Evolutionary conservation across 345 rosid species (phyloP).

Genomic region (Aegle marmelos): DNA sequence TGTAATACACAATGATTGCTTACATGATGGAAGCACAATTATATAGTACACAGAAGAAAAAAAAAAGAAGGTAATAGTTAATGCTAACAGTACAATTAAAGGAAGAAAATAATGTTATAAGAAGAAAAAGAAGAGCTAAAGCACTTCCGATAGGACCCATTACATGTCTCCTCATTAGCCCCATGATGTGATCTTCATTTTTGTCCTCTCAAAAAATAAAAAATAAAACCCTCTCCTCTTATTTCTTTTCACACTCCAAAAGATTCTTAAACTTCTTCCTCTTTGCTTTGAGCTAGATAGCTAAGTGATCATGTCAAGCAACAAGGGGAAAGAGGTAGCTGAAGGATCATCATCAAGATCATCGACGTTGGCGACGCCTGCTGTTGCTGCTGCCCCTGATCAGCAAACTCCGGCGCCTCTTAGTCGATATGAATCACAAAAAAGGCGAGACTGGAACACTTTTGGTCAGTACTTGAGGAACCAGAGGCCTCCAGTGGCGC

Average conservation of each 20-base stretch:
- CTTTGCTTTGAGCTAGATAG: neutral
- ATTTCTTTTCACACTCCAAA: constrained; percentile 18
- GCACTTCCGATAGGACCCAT: constrained; percentile 61
- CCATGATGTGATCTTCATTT: constrained; percentile 34
- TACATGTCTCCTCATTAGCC: constrained; percentile 49
- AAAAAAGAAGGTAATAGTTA: constrained; percentile 31
- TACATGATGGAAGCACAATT: constrained; percentile 56
- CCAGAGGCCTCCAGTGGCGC: constrained; percentile 74
- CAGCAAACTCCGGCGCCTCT: constrained; percentile 47
- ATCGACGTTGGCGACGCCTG: constrained; percentile 4
- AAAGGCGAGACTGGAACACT: constrained; percentile 89
- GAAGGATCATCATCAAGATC: constrained; percentile 50
- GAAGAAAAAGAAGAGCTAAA: constrained; percentile 58
- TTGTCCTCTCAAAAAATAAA: constrained; percentile 3
- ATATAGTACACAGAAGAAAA: constrained; percentile 14
- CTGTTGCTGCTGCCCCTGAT: constrained; percentile 2
- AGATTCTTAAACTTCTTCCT: constrained; percentile 23
- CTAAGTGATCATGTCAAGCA: constrained; percentile 30
- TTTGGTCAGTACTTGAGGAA: constrained; percentile 83
- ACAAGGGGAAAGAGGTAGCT: constrained; percentile 68
- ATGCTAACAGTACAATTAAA: constrained; percentile 59
- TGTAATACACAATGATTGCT: constrained; percentile 48
- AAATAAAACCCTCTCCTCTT: neutral
- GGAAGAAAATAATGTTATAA: constrained; percentile 46
- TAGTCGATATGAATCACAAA: constrained; percentile 84